These are phyloP conservation scores for Lachancea lanzarotensis DNA, from an alignment of 805 yeast genomes.

Conservation along the genomic window DNA sequence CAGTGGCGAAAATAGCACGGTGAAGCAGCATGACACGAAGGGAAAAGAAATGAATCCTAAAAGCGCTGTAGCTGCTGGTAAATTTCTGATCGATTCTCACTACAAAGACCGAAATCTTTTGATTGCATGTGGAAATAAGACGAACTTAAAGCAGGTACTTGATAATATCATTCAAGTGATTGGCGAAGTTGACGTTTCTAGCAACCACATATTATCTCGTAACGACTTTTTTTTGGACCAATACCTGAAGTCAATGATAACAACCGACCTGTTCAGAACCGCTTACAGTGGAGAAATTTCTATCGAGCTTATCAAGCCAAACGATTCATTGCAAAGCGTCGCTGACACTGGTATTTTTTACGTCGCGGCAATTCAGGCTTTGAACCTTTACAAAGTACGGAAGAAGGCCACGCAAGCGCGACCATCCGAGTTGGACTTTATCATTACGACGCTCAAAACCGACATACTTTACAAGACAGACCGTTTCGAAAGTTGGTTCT, in stretches of 20 bases:
- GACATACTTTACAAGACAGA: constrained; percentile 64
- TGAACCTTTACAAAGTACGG: constrained; percentile 42
- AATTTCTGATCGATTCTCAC: constrained; percentile 33
- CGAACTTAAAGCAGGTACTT: constrained; percentile 64
- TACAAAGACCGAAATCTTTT: constrained; percentile 50
- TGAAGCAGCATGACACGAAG: constrained; percentile 58
- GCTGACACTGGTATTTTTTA: constrained; percentile 57
- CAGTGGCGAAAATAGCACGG: constrained; percentile 51
- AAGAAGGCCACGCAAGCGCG: constrained; percentile 76
- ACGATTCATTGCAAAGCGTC: constrained; percentile 42
- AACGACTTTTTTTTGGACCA: constrained; percentile 42
- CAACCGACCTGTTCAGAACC: constrained; percentile 40
- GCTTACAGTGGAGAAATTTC: constrained; percentile 46
- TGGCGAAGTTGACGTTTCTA: constrained; percentile 52
- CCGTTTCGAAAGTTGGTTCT: constrained; percentile 80
- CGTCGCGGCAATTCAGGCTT: constrained; percentile 28
- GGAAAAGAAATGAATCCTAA: constrained; percentile 34
- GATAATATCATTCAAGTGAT: constrained; percentile 66
- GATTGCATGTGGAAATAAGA: constrained; percentile 47
- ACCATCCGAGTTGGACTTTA: constrained; percentile 71
- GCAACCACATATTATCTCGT: constrained; percentile 37
- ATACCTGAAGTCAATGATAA: constrained; percentile 43
- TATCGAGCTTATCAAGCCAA: constrained; percentile 28
- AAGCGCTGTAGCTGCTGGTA: constrained; percentile 28
- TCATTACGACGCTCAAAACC: constrained; percentile 54